Evolutionary conservation across 225 moss, liverwort and hornwort genomes (phyloP).

Genomic region (Marchantia polymorpha): DNA sequence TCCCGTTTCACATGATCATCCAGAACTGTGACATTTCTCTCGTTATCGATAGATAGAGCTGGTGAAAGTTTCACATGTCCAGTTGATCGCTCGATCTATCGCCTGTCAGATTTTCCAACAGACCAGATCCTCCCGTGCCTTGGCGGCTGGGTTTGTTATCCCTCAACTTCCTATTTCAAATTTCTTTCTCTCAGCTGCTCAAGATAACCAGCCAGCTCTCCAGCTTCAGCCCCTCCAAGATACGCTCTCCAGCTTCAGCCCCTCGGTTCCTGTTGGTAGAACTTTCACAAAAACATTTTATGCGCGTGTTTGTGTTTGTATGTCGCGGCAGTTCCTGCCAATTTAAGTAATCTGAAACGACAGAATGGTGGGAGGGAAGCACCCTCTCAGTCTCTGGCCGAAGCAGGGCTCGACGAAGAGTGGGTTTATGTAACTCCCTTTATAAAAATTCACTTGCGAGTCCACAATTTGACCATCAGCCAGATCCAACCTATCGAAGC

Average conservation of each 20-base stretch:
- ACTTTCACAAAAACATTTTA: not conserved
- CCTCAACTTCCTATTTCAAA: not conserved
- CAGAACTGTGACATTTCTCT: no score
- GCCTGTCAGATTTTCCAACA: no score
- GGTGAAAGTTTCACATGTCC: no score
- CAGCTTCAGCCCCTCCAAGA: not conserved
- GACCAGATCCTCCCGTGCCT: no score
- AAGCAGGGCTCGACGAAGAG: not conserved
- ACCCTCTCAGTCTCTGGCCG: not conserved
- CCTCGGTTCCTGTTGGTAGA: not conserved
- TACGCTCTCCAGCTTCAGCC: not conserved
- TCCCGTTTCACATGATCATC: no score
- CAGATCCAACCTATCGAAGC: slow-evolving; percentile 19
- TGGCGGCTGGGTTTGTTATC: no score
- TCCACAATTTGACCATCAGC: not conserved
- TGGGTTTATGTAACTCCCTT: no score
- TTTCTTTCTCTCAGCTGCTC: not conserved
- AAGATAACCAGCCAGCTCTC: not conserved
- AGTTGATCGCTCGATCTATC: no score
- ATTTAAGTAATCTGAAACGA: not conserved
- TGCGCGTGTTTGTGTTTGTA: not conserved
- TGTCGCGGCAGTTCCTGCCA: not conserved
- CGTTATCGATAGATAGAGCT: no score
- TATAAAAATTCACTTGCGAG: not conserved
- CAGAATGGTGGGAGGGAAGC: not conserved